Percentiles rank a stretch among this genome's conserved stretches.
These are phyloP conservation scores for Dactylella cylindrospora DNA, from an alignment of 2,329 filamentous ascomycete genomes.

Conservation along the genomic window DNA sequence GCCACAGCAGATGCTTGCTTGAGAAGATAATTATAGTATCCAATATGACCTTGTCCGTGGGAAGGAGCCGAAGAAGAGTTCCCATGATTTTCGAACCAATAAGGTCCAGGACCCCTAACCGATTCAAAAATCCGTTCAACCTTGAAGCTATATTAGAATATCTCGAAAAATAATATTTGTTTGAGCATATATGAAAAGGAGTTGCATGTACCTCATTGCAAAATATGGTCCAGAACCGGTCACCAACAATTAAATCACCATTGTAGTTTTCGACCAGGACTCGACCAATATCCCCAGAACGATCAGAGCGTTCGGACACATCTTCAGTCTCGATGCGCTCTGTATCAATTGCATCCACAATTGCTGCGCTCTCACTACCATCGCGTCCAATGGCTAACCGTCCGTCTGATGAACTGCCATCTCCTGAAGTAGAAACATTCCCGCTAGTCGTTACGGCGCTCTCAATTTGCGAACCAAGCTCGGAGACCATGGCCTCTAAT, in stretches of 20 bases:
- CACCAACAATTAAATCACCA: constrained; percentile 27
- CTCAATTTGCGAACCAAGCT: constrained; percentile 31
- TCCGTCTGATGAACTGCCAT: no score
- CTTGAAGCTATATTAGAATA: no score
- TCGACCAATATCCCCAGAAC: no score
- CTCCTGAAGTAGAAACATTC: background rate
- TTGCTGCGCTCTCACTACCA: no score
- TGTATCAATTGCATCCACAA: no score
- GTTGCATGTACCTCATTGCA: constrained; percentile 20
- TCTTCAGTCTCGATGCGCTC: no score
- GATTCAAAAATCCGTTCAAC: constrained; percentile 40
- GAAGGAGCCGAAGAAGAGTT: background rate
- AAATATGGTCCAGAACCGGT: constrained; percentile 39
- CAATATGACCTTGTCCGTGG: constrained; percentile 11
- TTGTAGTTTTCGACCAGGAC: constrained; percentile 15
- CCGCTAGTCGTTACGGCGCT: constrained; percentile 5
- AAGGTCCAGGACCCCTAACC: constrained; percentile 20
- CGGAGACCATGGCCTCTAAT: constrained; percentile 42
- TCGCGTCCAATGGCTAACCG: no score
- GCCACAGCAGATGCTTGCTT: constrained; percentile 27
- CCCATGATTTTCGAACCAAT: constrained; percentile 15
- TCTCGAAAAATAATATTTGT: background rate
- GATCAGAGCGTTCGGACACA: no score
- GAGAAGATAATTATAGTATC: constrained; percentile 26
- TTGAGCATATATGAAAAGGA: background rate